A percentile compares a stretch with the other conserved stretches of the same genome.
phyloP scores from a whole-genome alignment of 164 flowering plant species.

The Nelumbo lutea region DNA sequence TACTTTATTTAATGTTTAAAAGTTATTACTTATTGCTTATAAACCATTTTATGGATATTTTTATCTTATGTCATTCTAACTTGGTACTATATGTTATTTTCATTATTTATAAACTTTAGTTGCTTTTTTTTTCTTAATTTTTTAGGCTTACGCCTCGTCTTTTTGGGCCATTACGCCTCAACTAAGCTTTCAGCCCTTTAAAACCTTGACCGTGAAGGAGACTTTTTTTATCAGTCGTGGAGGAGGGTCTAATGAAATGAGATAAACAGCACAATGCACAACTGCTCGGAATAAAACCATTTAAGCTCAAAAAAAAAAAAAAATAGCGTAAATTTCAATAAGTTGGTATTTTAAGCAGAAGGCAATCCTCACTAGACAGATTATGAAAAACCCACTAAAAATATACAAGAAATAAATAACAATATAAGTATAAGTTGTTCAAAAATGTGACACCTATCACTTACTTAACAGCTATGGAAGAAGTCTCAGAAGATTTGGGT shows the following conservation, averaged over 20 bases:
- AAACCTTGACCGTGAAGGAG: no score
- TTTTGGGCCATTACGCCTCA: no score
- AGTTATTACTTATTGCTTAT: no score
- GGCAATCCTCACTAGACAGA: background rate
- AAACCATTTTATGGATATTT: no score
- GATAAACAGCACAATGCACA: background rate
- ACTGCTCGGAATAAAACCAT: background rate
- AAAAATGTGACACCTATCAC: background rate
- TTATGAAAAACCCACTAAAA: background rate
- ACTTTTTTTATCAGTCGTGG: background rate
- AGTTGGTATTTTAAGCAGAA: no score
- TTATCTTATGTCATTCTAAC: background rate
- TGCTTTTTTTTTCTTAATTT: background rate
- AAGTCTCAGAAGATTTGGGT: constrained; percentile 18
- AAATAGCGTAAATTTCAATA: no score
- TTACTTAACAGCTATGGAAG: constrained; percentile 38
- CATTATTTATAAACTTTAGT: no score
- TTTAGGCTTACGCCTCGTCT: background rate
- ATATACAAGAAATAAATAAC: background rate
- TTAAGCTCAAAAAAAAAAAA: background rate
- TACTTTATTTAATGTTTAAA: no score
- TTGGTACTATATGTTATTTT: no score
- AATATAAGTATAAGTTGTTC: background rate
- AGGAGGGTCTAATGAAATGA: background rate
- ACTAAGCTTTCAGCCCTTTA: no score